phyloP scores from a whole-genome alignment of 225 moss, liverwort and hornwort genomes.

The Lunularia cruciata region DNA sequence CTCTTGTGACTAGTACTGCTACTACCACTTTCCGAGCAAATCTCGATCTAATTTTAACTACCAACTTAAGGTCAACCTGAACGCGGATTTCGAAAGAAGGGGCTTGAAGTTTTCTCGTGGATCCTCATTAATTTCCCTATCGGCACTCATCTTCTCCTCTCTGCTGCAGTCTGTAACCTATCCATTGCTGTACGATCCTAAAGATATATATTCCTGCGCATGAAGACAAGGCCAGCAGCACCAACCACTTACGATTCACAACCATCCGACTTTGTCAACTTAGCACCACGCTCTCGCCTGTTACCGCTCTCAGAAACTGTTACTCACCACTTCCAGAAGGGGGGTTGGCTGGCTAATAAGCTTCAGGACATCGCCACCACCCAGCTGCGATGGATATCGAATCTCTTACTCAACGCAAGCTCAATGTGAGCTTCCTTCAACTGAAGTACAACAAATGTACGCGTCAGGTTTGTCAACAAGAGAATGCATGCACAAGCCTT shows the following conservation, averaged over 20 bases:
- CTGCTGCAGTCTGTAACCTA: background rate
- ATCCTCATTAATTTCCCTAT: background rate
- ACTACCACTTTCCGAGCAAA: background rate
- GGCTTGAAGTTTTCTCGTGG: background rate
- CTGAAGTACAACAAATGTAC: background rate
- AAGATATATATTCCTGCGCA: background rate
- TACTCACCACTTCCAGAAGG: background rate
- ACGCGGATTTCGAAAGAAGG: background rate
- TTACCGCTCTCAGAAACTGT: background rate
- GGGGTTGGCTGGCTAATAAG: too few relatives aligned
- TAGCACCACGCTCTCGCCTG: background rate
- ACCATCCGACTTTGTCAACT: slow-evolving; percentile 10
- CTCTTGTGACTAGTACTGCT: background rate
- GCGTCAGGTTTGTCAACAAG: background rate
- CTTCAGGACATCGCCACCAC: slow-evolving; percentile 19
- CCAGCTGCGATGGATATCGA: background rate
- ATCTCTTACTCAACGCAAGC: background rate
- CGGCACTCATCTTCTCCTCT: background rate
- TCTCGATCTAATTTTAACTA: background rate
- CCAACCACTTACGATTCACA: background rate
- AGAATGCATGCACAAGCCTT: too few relatives aligned
- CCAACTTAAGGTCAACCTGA: background rate
- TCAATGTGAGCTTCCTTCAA: slow-evolving; percentile 5
- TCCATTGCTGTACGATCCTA: slow-evolving; percentile 1
- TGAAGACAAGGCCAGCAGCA: background rate